A percentile compares a stretch with the other conserved stretches of the same genome.
Evolutionary conservation across 2,329 filamentous ascomycete species (phyloP).

Genomic region (Aspergillus novofumigatus): DNA sequence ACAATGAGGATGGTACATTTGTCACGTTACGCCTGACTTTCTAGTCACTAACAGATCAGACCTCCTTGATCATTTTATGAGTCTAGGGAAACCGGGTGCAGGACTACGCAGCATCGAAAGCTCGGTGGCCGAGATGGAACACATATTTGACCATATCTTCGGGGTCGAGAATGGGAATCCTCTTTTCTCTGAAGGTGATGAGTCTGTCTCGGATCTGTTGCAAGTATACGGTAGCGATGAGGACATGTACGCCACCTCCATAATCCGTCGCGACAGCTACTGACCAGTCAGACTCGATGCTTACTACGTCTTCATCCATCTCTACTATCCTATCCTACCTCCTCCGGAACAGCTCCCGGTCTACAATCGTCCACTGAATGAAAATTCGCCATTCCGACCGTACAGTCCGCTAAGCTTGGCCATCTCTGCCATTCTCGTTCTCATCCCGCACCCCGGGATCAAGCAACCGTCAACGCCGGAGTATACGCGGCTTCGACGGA

Average conservation of each 20-base stretch:
- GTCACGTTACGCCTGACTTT: background rate
- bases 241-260: background rate
- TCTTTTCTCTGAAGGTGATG: background rate
- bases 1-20: background rate
- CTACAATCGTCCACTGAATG: constrained; percentile 10
- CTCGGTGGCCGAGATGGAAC: background rate
- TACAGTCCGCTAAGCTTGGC: constrained; percentile 24
- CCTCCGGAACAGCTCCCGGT: constrained; percentile 15
- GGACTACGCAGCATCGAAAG: background rate
- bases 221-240: background rate
- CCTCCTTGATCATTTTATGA: background rate
- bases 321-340: constrained; percentile 27
- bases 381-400: constrained; percentile 13
- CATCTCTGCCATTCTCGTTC: constrained; percentile 22
- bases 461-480: constrained; percentile 13
- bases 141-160: background rate
- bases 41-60: background rate
- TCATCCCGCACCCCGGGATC: constrained; percentile 24
- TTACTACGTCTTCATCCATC: constrained; percentile 30
- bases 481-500: constrained; percentile 18
- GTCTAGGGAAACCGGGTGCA: background rate
- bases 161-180: background rate
- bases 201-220: background rate
- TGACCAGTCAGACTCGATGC: constrained; percentile 21
- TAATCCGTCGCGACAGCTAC: background rate